These are phyloP conservation scores for Porodaedalea pini DNA, from an alignment of 1,284 basidiomycete genomes.

Conservation along the genomic window DNA sequence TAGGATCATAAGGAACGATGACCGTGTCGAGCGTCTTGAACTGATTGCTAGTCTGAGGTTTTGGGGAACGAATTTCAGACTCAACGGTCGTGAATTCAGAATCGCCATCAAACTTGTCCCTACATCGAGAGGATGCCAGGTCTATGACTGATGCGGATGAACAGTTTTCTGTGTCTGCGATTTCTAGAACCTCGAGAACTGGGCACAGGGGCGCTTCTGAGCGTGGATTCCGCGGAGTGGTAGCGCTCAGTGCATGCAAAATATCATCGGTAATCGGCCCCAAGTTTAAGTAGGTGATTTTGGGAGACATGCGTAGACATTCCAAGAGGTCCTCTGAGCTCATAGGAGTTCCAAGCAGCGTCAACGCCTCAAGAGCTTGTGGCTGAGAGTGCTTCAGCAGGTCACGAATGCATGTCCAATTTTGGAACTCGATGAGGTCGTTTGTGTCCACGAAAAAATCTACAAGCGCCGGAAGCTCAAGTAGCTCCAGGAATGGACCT, in stretches of 20 bases:
- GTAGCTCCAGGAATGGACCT: slow-evolving; percentile 4
- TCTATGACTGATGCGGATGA: background rate
- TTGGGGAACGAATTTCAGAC: too few species aligned
- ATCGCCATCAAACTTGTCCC: background rate
- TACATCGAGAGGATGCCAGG: slow-evolving; percentile 3
- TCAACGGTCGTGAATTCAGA: background rate
- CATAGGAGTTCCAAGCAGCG: slow-evolving; percentile 3
- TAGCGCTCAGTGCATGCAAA: background rate
- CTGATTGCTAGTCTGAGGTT: background rate
- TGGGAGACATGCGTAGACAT: slow-evolving; percentile 3
- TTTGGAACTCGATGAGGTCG: slow-evolving; percentile 4
- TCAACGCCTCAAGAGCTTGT: background rate
- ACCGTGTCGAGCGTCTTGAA: background rate
- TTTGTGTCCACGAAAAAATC: slow-evolving; percentile 2
- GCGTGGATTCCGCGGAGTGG: background rate
- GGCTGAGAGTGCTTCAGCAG: slow-evolving; percentile 6
- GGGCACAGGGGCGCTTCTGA: background rate
- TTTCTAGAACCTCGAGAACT: background rate
- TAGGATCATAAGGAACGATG: slow-evolving; percentile 1
- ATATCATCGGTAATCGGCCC: slow-evolving; percentile 3
- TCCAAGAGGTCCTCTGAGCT: background rate
- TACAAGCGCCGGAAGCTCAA: slow-evolving; percentile 5
- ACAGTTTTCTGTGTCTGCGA: slow-evolving; percentile 3
- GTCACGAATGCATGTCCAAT: background rate
- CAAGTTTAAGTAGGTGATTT: slow-evolving; percentile 1